Evolutionary conservation across 192 early-diverging fungal genomes (phyloP), one percentile per base, ranked within the genome.

Genomic region (Coemansia sp.): DNA sequence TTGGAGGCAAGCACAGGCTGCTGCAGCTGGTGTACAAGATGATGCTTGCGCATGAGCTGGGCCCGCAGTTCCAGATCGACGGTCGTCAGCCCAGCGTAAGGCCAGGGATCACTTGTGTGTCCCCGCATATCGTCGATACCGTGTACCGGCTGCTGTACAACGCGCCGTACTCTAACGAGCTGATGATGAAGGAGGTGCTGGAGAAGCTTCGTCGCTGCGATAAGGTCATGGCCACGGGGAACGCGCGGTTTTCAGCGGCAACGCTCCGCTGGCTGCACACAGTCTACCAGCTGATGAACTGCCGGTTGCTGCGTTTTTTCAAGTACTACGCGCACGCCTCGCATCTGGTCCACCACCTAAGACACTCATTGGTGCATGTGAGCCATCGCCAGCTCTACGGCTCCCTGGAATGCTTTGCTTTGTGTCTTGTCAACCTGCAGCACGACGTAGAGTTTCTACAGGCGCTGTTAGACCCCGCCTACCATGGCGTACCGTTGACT

Each of bases 111-210:
- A 84, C 75, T 2, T 91, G 90, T 49, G 87, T 89, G 31, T 89
- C 91, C 28, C 91, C 91, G 20, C 84, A 88, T 63, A 85, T 88
- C 1, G 73, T 91, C 11, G 91, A 93, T 61, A 87, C 89, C n/a
- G 85, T 91, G 34, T 93, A 90, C 63, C 90, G 89, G 61, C 64
- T 91, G 32, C 66, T 90, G n/a, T 88, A 89, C 66, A 89, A 86
- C 66, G 85, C 89, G 49, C 91, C 91, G 34, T 89, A 88, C 61
- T 88, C 90, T 65, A 87, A 87, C 48, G 89, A 90, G 64, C 77
- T 86, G 7, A 85, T 91, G 75, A 86, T 90, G 67, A 89, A 87
- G 70, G 87, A 88, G 31, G 81, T 92, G 48, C 84, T 92, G 34
- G 89, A 90, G 51, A 89, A 89, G 70, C 69, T 91, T 30, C 82